Percentiles rank a stretch among this genome's conserved stretches.
phyloP scores from a whole-genome alignment of 2,329 filamentous ascomycete species.

The Fusarium anthophilum region DNA sequence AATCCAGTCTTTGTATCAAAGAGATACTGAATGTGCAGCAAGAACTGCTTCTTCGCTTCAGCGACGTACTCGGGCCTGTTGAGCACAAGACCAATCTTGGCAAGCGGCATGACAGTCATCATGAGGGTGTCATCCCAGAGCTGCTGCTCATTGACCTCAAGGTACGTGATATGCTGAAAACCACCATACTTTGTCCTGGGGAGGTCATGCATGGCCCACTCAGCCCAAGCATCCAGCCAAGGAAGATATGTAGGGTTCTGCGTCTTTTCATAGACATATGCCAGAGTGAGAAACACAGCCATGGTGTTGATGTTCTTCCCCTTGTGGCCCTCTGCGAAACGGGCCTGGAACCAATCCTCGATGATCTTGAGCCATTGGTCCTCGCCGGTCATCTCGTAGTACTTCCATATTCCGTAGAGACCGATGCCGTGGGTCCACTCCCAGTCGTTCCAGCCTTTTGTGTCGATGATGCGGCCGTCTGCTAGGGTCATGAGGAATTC shows the following conservation, averaged over 20 bases:
- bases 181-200: slow-evolving; percentile 75
- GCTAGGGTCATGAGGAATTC: slow-evolving; percentile 76
- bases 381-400: slow-evolving; percentile 77
- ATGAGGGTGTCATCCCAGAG: slow-evolving; percentile 88
- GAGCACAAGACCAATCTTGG: slow-evolving; percentile 80
- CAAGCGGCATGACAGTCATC: slow-evolving; percentile 85
- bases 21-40: slow-evolving; percentile 81
- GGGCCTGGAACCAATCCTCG: slow-evolving; percentile 75
- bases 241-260: slow-evolving; percentile 74
- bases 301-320: slow-evolving; percentile 91
- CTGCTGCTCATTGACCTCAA: slow-evolving; percentile 75
- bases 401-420: slow-evolving; percentile 84
- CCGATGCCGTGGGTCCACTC: slow-evolving; percentile 86
- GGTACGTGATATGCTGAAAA: slow-evolving; percentile 81
- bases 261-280: slow-evolving; percentile 81
- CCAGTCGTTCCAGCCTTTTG: slow-evolving; percentile 86
- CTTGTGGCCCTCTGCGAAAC: slow-evolving; percentile 75
- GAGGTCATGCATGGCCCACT: slow-evolving; percentile 83
- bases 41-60: slow-evolving; percentile 81
- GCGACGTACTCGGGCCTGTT: slow-evolving; percentile 76
- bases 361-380: slow-evolving; percentile 70
- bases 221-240: slow-evolving; percentile 83
- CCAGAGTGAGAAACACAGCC: slow-evolving; percentile 79
- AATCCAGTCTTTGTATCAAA: slow-evolving; percentile 77
- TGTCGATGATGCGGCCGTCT: slow-evolving; percentile 82